phyloP scores from a whole-genome alignment of 83 land plant genomes.

The Thuja plicata region DNA sequence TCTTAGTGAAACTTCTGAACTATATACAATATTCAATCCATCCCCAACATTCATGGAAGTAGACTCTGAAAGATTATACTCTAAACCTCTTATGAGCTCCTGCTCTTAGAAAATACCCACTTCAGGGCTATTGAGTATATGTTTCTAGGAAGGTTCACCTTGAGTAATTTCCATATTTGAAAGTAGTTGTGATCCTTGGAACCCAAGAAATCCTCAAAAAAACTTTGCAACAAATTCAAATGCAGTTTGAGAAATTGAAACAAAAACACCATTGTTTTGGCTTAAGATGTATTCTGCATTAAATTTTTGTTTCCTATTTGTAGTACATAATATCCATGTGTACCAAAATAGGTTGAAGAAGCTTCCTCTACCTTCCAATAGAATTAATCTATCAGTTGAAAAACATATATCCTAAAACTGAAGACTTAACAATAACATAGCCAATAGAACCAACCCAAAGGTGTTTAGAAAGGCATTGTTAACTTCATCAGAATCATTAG shows the following conservation, averaged over 20 bases:
- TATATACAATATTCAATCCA: not conserved
- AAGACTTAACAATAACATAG: too few species aligned
- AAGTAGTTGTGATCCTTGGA: conserved; percentile 22
- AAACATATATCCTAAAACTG: not conserved
- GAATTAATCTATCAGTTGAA: not conserved
- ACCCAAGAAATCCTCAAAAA: conserved; percentile 36
- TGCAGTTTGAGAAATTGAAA: conserved; percentile 40
- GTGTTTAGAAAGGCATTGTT: conserved; percentile 8
- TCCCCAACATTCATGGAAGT: conserved; percentile 6
- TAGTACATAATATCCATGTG: not conserved
- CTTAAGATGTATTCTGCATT: conserved; percentile 6
- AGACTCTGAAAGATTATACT: not conserved
- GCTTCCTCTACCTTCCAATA: not conserved
- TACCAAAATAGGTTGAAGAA: not conserved
- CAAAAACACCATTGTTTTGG: conserved; percentile 19
- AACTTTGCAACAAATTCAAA: conserved; percentile 39
- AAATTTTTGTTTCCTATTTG: not conserved
- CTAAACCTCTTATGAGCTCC: not conserved
- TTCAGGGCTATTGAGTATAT: conserved; percentile 2
- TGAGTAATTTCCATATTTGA: conserved; percentile 1
- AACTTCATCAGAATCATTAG: conserved; percentile 20
- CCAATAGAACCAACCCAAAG: not conserved
- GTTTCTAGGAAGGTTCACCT: not conserved
- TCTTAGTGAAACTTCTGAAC: not conserved
- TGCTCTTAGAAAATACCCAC: not conserved